These are phyloP conservation scores for Phytopythium boreale DNA, from an alignment of 352 stramenopile genomes.

Conservation along the genomic window DNA sequence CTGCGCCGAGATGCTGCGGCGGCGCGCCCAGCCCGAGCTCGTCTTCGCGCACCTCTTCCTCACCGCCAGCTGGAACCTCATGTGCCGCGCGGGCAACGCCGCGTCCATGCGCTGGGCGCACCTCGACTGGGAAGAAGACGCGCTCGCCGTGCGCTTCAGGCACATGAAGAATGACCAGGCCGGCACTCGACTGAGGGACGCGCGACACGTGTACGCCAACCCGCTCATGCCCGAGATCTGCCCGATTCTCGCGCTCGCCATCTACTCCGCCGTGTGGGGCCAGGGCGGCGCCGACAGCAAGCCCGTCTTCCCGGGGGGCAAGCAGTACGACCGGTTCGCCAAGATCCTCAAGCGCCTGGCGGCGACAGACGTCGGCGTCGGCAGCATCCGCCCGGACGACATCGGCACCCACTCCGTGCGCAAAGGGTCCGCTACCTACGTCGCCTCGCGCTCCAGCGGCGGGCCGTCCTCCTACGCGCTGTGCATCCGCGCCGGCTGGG, in stretches of 20 bases:
- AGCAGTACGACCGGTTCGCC: slow-evolving; percentile 16
- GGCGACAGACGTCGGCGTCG: too few species aligned
- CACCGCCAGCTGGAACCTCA: background rate
- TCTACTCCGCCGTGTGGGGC: slow-evolving; percentile 9
- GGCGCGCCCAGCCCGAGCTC: background rate
- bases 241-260: slow-evolving; percentile 14
- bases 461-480: slow-evolving; percentile 12
- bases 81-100: background rate
- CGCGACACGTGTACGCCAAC: slow-evolving; percentile 18
- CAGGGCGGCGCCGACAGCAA: slow-evolving; percentile 8
- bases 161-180: slow-evolving; percentile 25
- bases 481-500: slow-evolving; percentile 14
- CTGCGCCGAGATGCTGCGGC: background rate
- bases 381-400: too few species aligned
- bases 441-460: slow-evolving; percentile 7
- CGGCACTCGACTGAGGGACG: background rate
- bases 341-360: slow-evolving; percentile 8
- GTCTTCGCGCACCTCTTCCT: background rate
- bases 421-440: slow-evolving; percentile 15
- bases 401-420: slow-evolving; percentile 14
- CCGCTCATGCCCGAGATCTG: slow-evolving; percentile 16
- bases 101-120: background rate
- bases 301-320: slow-evolving; percentile 7
- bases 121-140: background rate
- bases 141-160: slow-evolving; percentile 7